phyloP scores from a whole-genome alignment of 2,329 filamentous ascomycete species.

The Dichotomopilus funicola region DNA sequence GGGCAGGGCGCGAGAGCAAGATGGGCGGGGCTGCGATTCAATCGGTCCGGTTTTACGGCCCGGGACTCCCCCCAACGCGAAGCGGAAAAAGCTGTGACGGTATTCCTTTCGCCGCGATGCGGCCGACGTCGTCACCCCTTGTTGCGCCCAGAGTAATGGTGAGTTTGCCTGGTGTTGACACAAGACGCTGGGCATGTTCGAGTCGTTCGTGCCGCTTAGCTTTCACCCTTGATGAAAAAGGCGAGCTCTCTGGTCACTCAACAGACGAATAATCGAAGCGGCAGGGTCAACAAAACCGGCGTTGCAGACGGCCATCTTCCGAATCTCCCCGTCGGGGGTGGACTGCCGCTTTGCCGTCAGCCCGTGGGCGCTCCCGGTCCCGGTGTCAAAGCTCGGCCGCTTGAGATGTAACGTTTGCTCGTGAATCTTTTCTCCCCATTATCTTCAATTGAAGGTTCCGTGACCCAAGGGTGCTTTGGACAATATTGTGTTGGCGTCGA shows the following conservation, averaged over 20 bases:
- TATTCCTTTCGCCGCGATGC: conserved; percentile 10
- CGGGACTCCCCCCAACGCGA: conserved; percentile 13
- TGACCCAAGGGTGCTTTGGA: background rate
- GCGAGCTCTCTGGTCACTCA: too few relatives aligned
- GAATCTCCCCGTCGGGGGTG: background rate
- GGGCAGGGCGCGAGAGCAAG: background rate
- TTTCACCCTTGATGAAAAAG: too few relatives aligned
- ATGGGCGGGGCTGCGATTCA: conserved; percentile 10
- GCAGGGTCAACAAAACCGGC: too few relatives aligned
- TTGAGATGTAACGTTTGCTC: too few relatives aligned
- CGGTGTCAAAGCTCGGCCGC: background rate
- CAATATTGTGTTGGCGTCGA: too few relatives aligned
- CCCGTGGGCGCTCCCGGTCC: background rate
- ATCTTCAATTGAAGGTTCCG: background rate
- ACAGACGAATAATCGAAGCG: too few relatives aligned
- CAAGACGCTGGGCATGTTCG: too few relatives aligned
- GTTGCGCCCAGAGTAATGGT: background rate
- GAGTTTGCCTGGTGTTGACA: background rate
- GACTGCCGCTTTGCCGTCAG: background rate
- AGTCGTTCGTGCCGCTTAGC: too few relatives aligned
- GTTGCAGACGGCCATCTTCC: background rate
- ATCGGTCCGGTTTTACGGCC: conserved; percentile 22
- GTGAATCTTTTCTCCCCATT: too few relatives aligned
- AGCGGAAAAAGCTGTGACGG: conserved; percentile 15
- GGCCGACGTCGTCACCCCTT: conserved; percentile 2